These are phyloP conservation scores for Udeniomyces megalosporus DNA, from an alignment of 768 basidiomycete genomes.

Conservation along the genomic window DNA sequence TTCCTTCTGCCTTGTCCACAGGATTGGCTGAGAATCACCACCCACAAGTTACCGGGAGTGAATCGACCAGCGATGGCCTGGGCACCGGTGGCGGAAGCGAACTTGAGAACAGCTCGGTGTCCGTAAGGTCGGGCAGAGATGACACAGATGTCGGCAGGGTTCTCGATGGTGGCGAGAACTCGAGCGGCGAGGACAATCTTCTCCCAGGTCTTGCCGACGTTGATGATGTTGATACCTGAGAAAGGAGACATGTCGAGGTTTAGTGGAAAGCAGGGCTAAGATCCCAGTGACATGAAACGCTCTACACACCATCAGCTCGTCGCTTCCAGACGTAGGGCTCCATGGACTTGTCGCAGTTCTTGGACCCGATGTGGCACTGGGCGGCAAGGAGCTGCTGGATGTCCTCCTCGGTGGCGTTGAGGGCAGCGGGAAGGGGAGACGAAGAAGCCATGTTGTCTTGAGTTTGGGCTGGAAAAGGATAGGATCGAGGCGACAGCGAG, in stretches of 20 bases:
- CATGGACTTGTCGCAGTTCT: slow-evolving; percentile 99
- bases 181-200: slow-evolving; percentile 97
- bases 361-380: slow-evolving; percentile 84
- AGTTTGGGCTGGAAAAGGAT: background rate
- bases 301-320: slow-evolving; percentile 68
- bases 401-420: slow-evolving; percentile 92
- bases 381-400: slow-evolving; percentile 88
- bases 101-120: slow-evolving; percentile 98
- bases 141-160: slow-evolving; percentile 94
- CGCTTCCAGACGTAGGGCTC: slow-evolving; percentile 94
- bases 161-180: slow-evolving; percentile 91
- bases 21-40: background rate
- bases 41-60: slow-evolving; percentile 18
- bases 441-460: slow-evolving; percentile 15
- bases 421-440: slow-evolving; percentile 55
- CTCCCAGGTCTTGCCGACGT: slow-evolving; percentile 99
- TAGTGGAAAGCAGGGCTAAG: too few species aligned
- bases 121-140: slow-evolving; percentile 98
- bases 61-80: slow-evolving; percentile 98
- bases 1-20: background rate
- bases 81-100: slow-evolving; percentile 91
- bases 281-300: too few species aligned
- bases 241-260: background rate
- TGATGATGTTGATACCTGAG: slow-evolving; percentile 87
- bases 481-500: background rate